Percentiles rank a stretch among this genome's conserved stretches.
phyloP scores from a whole-genome alignment of 768 basidiomycete genomes.

The Collybia sp. region DNA sequence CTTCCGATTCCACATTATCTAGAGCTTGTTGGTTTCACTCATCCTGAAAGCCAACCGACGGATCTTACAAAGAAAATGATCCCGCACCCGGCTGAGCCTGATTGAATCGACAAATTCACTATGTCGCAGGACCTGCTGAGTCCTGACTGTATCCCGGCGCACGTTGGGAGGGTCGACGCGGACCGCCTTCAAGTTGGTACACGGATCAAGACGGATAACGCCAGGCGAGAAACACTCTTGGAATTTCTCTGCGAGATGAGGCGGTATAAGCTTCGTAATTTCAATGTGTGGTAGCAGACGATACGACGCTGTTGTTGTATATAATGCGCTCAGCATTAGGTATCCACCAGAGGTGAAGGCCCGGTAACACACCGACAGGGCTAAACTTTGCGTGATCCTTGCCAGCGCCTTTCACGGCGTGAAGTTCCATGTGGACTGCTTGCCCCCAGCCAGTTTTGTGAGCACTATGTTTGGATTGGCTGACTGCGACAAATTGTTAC shows the following conservation, averaged over 20 bases:
- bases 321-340: neutral
- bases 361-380: conserved; percentile 69
- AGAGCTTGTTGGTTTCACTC: neutral
- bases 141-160: conserved; percentile 82
- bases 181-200: conserved; percentile 53
- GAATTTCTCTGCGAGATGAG: conserved; percentile 76
- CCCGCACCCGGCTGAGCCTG: conserved; percentile 78
- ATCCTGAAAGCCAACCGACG: neutral
- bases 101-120: conserved; percentile 85
- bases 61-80: conserved; percentile 87
- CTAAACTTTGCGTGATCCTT: conserved; percentile 97
- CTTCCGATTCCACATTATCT: conserved; percentile 92
- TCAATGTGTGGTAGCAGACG: conserved; percentile 85
- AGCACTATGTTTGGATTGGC: conserved; percentile 82
- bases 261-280: conserved; percentile 71
- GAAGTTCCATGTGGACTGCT: conserved; percentile 75
- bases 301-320: conserved; percentile 86
- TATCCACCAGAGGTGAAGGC: neutral
- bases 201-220: conserved; percentile 61
- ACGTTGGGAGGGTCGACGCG: conserved; percentile 61
- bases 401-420: conserved; percentile 89
- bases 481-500: too few species aligned
- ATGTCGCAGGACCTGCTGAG: conserved; percentile 91
- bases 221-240: conserved; percentile 83
- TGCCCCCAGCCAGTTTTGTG: conserved; percentile 92